Percentiles rank a stretch among this genome's conserved stretches.
phyloP scores from a whole-genome alignment of 345 rosid species.

The Eutrema japonicum region DNA sequence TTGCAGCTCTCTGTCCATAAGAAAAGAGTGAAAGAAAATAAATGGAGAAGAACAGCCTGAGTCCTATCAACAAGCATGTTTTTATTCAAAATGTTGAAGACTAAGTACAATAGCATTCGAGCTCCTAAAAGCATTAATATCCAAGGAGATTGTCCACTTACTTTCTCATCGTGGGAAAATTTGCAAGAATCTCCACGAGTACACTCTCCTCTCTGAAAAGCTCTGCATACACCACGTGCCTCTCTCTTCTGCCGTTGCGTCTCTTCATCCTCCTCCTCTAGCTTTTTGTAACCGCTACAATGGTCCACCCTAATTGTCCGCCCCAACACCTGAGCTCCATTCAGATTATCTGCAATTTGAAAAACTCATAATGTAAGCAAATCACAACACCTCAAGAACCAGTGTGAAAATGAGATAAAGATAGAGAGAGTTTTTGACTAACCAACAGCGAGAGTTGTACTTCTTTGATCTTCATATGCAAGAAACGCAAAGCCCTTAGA shows the following conservation, averaged over 20 bases:
- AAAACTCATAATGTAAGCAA: not conserved
- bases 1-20: slow-evolving; percentile 73
- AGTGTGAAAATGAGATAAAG: not conserved
- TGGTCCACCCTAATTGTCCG: slow-evolving; percentile 79
- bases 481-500: slow-evolving; percentile 87
- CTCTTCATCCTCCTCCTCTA: slow-evolving; percentile 92
- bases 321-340: slow-evolving; percentile 78
- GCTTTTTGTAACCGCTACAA: slow-evolving; percentile 67
- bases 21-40: slow-evolving; percentile 27
- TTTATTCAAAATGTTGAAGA: not conserved
- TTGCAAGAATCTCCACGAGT: slow-evolving; percentile 85
- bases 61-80: not conserved
- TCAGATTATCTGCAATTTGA: slow-evolving; percentile 67
- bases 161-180: slow-evolving; percentile 88
- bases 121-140: not conserved
- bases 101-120: not conserved
- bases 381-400: not conserved
- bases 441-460: slow-evolving; percentile 94
- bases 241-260: slow-evolving; percentile 66
- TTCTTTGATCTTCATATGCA: slow-evolving; percentile 96
- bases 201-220: slow-evolving; percentile 95
- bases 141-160: slow-evolving; percentile 36
- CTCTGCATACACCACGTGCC: slow-evolving; percentile 88
- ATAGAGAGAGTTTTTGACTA: slow-evolving; percentile 27
- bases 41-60: not conserved